Conservation (phyloP, 2,329 filamentous ascomycete genomes). For the Arthrobotrys conoides region DNA sequence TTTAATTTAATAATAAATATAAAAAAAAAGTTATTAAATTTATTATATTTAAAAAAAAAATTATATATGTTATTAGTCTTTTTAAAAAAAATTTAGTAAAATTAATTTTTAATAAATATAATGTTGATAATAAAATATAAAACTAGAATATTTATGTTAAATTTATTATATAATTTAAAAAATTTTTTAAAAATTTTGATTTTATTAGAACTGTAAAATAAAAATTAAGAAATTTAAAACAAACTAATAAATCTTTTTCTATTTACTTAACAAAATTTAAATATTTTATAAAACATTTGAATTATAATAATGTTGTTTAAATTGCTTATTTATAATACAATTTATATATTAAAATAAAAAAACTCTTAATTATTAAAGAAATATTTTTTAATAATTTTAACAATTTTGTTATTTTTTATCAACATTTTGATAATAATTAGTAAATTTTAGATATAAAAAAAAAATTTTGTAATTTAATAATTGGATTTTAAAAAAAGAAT, state of each 20-base stretch:
- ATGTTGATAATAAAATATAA: neutral
- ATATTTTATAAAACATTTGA: neutral
- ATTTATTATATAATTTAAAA: conserved; percentile 9
- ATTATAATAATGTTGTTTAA: conserved; percentile 11
- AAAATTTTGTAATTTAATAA: neutral
- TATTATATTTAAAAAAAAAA: neutral
- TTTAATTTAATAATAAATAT: conserved; percentile 16
- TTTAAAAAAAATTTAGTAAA: neutral
- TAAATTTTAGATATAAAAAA: conserved; percentile 4
- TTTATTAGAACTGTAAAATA: neutral
- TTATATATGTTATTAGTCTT: neutral
- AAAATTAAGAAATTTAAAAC: neutral
- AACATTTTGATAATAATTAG: conserved; percentile 5
- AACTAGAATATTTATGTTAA: neutral
- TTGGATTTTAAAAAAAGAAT: neutral
- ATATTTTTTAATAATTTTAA: neutral
- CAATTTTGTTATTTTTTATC: neutral
- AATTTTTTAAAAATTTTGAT: neutral
- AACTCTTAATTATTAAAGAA: conserved; percentile 6
- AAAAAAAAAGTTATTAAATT: conserved; percentile 10
- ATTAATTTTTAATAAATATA: conserved; percentile 13
- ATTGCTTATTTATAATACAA: neutral
- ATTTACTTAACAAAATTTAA: neutral
- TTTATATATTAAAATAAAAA: neutral
- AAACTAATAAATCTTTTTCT: neutral